These are phyloP conservation scores for Capsicum baccatum DNA, from an alignment of 257 asterid genomes.

Conservation along the genomic window DNA sequence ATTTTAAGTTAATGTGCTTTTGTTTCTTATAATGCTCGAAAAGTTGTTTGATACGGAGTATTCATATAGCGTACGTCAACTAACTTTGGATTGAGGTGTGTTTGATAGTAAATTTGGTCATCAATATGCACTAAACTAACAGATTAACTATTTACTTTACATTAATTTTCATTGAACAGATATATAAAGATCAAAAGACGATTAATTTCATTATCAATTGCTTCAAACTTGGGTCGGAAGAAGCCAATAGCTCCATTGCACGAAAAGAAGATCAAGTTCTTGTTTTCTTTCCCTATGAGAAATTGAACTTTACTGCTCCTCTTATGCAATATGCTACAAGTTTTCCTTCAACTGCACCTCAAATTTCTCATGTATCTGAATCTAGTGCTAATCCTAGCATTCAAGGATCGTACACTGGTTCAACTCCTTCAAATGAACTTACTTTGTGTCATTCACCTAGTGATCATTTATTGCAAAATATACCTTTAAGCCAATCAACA, in stretches of 20 bases:
- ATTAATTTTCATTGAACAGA: conserved; percentile 46
- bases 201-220: conserved; percentile 52
- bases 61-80: neutral
- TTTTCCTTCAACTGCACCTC: conserved; percentile 17
- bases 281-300: conserved; percentile 35
- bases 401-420: conserved; percentile 67
- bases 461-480: conserved; percentile 30
- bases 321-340: conserved; percentile 26
- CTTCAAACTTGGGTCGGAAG: conserved; percentile 44
- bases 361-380: conserved; percentile 40
- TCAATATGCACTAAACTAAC: neutral
- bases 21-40: neutral
- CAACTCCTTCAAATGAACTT: conserved; percentile 56
- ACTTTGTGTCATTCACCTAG: conserved; percentile 34
- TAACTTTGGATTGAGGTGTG: neutral
- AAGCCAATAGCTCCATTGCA: conserved; percentile 35
- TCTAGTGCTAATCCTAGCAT: conserved; percentile 49
- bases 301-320: conserved; percentile 37
- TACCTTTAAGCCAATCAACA: conserved; percentile 43
- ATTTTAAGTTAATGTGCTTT: neutral
- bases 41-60: neutral
- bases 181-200: conserved; percentile 55
- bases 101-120: neutral
- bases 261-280: conserved; percentile 32
- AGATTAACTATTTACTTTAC: neutral